Evolutionary conservation across 768 basidiomycete species (phyloP), one percentile per base, ranked within the genome.

Genomic region (Boletus sensibilis): DNA sequence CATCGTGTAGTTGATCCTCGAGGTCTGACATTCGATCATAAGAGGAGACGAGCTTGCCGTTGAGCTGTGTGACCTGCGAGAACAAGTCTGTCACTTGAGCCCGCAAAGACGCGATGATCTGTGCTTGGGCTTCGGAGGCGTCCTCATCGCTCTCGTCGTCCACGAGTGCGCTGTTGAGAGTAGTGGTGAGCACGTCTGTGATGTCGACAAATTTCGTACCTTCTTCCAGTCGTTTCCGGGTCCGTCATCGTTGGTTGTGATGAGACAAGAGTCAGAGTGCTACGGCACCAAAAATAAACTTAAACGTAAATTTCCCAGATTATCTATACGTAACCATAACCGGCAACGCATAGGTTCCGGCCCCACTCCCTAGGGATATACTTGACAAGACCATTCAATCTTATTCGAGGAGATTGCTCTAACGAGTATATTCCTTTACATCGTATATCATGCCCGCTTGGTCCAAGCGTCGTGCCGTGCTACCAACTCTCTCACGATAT

Each of bases 21-120:
- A 99, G 81, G 78, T 92, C 87, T 18, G 94, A 94, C 31, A 96
- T 85, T 31, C 92, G 83, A 70, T 95, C 92, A 72, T 97, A 96
- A 2, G 91, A 92, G 57, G 84, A 79, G 58, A 99, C 93, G 46
- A 99, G 88, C 70, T 98, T 98, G 73, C 78, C 75, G 72, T 98
- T 98, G 60, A 98, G 87, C 68, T 90, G 84, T 27, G 86, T 85
- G 44, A 97, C 92, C 72, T 98, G 96, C 16, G 89, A 85, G 67
- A 92, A 86, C 42, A 98, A 79, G 68, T 97, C 91, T 47, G 88
- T 83, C 11, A 96, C 82, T 71, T 97, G 94, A 1, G 77, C 67
- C 21, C 92, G 87, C 29, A 98, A 77, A 0, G 92, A 87, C 14
- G 79, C 75, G 63, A 96, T 93, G 63, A 98, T 83, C 75, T 88